Evolutionary conservation across 208 protist species (phyloP), one percentile per base, ranked within the genome.

Genomic region (Borovskyia barvae): DNA sequence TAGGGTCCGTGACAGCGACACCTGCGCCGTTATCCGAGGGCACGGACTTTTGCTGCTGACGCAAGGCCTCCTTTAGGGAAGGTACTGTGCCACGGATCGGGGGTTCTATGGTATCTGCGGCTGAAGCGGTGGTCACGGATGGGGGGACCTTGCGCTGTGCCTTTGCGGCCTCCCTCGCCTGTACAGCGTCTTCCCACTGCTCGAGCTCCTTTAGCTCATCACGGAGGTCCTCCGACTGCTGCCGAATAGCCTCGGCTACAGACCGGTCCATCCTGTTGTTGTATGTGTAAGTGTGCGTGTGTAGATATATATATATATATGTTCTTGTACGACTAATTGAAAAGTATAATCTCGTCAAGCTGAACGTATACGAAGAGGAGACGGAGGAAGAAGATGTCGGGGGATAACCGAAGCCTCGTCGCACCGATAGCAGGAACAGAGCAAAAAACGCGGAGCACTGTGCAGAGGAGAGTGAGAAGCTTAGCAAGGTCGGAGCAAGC

Each of bases 81-180:
- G 87, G 80, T 22, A 93, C 90, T 5, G 90, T 92, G 15, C 90
- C 90, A 33, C 90, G 79, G 41, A 96, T 81, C 15, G 90, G 90
- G 26, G 87, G 84, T 35, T 78, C 56, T 12, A 73, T 40, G 2
- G 32, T 56, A 0, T 36, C 37, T 2, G 52, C 28, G 19, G 25
- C 41, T n/a, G 69, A 22, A 37, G 46, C 11, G 22, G 40, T 33
- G 40, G 39, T 28, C 51, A 72, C n/a, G 28, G 46, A 15, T 29
- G 14, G 15, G 19, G 46, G 46, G 17, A 20, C 25, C 52, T 72
- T 90, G 39, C 76, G 61, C 22, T 64, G 56, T 36, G 73, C 66
- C 17, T 56, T 77, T 2, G 79, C 62, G 25, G 75, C 66, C 33
- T 81, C 75, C 26, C 71, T 46, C 26, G 73, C 56, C 5, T 51